These are phyloP conservation scores for Fusarium sp. DNA, from an alignment of 2,329 filamentous ascomycete species.

Conservation along the genomic window DNA sequence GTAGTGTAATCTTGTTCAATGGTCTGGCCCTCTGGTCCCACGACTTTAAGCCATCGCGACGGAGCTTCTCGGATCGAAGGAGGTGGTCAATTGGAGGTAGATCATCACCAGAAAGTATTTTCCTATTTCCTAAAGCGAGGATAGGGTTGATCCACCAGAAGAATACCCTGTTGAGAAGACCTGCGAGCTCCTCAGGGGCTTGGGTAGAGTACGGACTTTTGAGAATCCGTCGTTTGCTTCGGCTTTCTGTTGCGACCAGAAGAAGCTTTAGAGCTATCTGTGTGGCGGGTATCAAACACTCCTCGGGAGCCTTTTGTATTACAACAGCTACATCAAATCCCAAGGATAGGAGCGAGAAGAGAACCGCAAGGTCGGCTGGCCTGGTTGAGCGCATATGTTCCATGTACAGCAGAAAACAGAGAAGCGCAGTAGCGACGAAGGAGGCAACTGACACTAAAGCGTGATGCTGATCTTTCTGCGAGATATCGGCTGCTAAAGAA, in stretches of 20 bases:
- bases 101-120: neutral
- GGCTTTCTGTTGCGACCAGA: neutral
- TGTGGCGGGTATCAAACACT: accelerated
- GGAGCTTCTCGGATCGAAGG: neutral
- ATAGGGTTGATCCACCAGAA: neutral
- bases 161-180: neutral
- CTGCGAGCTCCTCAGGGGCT: neutral
- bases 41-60: neutral
- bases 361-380: neutral
- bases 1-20: neutral
- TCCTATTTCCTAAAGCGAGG: neutral
- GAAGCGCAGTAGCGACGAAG: neutral
- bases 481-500: accelerated
- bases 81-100: neutral
- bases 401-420: neutral
- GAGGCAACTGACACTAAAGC: neutral
- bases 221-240: neutral
- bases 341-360: neutral
- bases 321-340: neutral
- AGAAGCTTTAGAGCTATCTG: neutral
- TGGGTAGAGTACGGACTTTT: neutral
- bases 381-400: neutral
- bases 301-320: neutral
- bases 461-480: neutral
- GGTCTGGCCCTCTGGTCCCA: neutral